phyloP scores from a whole-genome alignment of 768 basidiomycete genomes.

The Ramaria rubella region DNA sequence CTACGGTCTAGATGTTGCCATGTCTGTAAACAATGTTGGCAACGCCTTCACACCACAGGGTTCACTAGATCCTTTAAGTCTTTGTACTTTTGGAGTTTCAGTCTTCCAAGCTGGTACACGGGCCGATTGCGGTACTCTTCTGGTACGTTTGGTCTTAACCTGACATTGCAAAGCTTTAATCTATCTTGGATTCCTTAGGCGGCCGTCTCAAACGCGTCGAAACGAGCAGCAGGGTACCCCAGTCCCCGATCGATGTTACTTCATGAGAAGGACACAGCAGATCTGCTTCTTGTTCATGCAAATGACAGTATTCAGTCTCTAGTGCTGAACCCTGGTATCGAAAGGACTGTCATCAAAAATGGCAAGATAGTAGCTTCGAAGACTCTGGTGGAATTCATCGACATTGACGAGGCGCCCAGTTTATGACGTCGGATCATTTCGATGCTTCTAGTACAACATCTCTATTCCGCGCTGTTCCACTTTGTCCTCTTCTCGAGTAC shows the following conservation, averaged over 20 bases:
- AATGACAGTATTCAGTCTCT: constrained; percentile 37
- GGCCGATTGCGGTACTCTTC: constrained; percentile 38
- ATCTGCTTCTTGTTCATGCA: constrained; percentile 55
- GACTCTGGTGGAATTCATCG: background rate
- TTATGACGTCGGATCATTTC: too few relatives aligned
- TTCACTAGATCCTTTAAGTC: constrained; percentile 50
- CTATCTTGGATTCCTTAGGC: constrained; percentile 28
- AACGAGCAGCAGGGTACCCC: constrained; percentile 38
- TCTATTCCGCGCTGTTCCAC: too few relatives aligned
- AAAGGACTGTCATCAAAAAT: constrained; percentile 45
- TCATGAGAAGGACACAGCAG: constrained; percentile 38
- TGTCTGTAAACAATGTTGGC: constrained; percentile 59
- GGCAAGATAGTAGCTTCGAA: constrained; percentile 36
- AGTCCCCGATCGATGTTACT: constrained; percentile 30
- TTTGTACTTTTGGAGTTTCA: constrained; percentile 52
- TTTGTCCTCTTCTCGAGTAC: too few relatives aligned
- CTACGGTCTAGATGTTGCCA: constrained; percentile 43
- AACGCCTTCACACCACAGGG: constrained; percentile 70
- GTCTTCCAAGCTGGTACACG: constrained; percentile 53
- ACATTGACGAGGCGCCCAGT: too few relatives aligned
- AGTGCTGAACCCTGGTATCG: constrained; percentile 43
- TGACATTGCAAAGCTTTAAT: constrained; percentile 8
- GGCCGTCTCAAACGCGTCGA: constrained; percentile 47
- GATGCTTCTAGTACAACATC: too few relatives aligned
- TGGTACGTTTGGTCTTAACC: constrained; percentile 31